These are phyloP conservation scores for Quercus glauca DNA, from an alignment of 306 rosid genomes.

Conservation along the genomic window DNA sequence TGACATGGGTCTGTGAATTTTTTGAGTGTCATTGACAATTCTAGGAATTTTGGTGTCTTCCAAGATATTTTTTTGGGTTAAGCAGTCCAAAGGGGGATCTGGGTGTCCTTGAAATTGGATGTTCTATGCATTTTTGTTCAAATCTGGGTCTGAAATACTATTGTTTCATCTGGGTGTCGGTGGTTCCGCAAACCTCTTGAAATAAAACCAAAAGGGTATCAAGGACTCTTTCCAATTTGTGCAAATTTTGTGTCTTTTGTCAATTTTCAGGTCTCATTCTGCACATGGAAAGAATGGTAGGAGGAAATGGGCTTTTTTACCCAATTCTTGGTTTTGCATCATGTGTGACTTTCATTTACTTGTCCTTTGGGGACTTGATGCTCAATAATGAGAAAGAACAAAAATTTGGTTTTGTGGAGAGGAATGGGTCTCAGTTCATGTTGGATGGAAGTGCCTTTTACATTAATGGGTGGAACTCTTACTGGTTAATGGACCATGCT, in stretches of 20 bases:
- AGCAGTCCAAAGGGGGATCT: constrained; percentile 40
- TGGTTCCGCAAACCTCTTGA: constrained; percentile 14
- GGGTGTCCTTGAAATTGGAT: constrained; percentile 25
- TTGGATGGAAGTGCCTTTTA: constrained; percentile 71
- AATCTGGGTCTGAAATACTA: constrained; percentile 25
- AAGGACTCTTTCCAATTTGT: constrained; percentile 26
- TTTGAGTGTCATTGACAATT: constrained; percentile 10
- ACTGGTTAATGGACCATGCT: constrained; percentile 87
- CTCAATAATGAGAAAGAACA: constrained; percentile 29
- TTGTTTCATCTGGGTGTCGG: constrained; percentile 31
- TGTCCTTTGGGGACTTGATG: constrained; percentile 70
- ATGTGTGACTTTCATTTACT: constrained; percentile 60
- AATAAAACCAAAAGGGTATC: constrained; percentile 36
- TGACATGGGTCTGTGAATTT: neutral
- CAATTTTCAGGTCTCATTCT: neutral
- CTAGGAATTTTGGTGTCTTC: neutral
- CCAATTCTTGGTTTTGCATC: constrained; percentile 76
- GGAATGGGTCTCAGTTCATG: constrained; percentile 72
- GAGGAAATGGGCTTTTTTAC: constrained; percentile 59
- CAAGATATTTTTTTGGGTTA: neutral
- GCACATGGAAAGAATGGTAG: constrained; percentile 42
- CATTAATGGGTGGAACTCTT: constrained; percentile 95
- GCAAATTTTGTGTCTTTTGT: constrained; percentile 29
- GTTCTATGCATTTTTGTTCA: constrained; percentile 11
- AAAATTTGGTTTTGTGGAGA: constrained; percentile 60